These are phyloP conservation scores for Cladosporium halotolerans DNA, from an alignment of 2,329 filamentous ascomycete species.

Conservation along the genomic window DNA sequence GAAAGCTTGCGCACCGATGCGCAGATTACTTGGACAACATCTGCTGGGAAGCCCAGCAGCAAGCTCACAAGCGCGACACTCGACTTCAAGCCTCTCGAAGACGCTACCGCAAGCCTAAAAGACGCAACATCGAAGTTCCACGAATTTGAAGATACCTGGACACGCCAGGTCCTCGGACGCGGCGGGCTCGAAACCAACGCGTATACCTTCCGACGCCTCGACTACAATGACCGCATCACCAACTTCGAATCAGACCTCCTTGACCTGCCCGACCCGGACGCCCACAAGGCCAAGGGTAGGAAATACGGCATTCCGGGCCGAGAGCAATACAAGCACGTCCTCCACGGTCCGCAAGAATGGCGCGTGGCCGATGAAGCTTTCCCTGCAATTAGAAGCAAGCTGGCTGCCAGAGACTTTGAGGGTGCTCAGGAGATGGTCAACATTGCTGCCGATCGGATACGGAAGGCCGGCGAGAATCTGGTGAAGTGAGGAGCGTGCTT, in stretches of 20 bases:
- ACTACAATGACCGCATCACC: slow-evolving; percentile 73
- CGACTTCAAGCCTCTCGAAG: slow-evolving; percentile 53
- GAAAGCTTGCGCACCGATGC: slow-evolving; percentile 59
- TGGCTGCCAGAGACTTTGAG: slow-evolving; percentile 65
- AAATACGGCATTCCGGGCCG: slow-evolving; percentile 59
- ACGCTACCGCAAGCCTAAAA: slow-evolving; percentile 58
- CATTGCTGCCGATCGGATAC: slow-evolving; percentile 64
- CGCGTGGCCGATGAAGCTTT: slow-evolving; percentile 64
- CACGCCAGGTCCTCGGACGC: slow-evolving; percentile 59
- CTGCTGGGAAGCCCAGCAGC: slow-evolving; percentile 1
- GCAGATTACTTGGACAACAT: slow-evolving; percentile 19
- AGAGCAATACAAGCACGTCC: slow-evolving; percentile 87
- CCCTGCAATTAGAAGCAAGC: slow-evolving; percentile 76
- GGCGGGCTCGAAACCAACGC: slow-evolving; percentile 70
- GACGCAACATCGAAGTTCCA: slow-evolving; percentile 60
- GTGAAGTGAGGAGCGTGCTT: background rate
- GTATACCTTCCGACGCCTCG: slow-evolving; percentile 60
- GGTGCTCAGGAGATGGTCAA: slow-evolving; percentile 62
- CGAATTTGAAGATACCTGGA: slow-evolving; percentile 72
- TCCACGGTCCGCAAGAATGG: slow-evolving; percentile 80
- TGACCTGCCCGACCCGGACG: slow-evolving; percentile 58
- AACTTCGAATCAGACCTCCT: slow-evolving; percentile 77
- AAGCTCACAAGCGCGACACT: slow-evolving; percentile 28
- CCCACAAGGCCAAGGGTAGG: slow-evolving; percentile 12
- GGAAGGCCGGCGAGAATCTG: slow-evolving; percentile 47